Conservation (phyloP, 106 monocot species). For the Posidonia australis region DNA sequence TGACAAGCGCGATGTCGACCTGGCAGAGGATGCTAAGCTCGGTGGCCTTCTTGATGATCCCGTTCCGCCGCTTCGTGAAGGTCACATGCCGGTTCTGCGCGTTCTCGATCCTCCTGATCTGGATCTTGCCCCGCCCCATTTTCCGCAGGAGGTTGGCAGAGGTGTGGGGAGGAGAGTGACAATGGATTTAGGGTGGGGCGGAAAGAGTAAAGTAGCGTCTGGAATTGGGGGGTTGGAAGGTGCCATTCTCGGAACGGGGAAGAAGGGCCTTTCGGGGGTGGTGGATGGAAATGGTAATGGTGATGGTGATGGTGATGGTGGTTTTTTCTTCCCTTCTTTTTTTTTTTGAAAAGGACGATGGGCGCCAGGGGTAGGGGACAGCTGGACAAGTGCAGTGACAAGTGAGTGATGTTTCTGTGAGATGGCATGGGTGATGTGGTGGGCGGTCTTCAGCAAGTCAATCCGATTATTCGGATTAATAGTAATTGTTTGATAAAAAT, state of each 20-base stretch:
- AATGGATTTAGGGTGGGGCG: neutral
- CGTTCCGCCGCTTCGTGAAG: constrained; percentile 80
- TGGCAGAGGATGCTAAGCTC: constrained; percentile 94
- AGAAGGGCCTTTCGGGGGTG: constrained; percentile 11
- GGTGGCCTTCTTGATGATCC: constrained; percentile 93
- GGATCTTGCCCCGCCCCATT: constrained; percentile 88
- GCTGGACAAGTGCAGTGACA: too few species aligned
- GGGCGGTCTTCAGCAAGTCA: too few species aligned
- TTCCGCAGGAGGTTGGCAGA: neutral
- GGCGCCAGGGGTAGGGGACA: too few species aligned
- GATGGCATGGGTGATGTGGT: too few species aligned
- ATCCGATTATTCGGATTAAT: too few species aligned
- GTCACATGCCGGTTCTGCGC: constrained; percentile 84
- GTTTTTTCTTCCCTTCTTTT: too few species aligned
- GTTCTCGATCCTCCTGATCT: constrained; percentile 99
- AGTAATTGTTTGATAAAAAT: too few species aligned
- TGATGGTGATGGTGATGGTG: neutral
- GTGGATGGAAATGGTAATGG: neutral
- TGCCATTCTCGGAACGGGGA: constrained; percentile 9
- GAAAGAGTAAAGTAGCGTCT: neutral
- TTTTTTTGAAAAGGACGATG: too few species aligned
- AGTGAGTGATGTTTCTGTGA: too few species aligned
- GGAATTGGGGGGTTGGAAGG: neutral
- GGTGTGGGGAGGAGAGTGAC: neutral
- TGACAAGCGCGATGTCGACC: constrained; percentile 56